Base-by-base conservation (phyloP, 2,329 filamentous ascomycete species). In the Botryotinia narcissicola region DNA sequence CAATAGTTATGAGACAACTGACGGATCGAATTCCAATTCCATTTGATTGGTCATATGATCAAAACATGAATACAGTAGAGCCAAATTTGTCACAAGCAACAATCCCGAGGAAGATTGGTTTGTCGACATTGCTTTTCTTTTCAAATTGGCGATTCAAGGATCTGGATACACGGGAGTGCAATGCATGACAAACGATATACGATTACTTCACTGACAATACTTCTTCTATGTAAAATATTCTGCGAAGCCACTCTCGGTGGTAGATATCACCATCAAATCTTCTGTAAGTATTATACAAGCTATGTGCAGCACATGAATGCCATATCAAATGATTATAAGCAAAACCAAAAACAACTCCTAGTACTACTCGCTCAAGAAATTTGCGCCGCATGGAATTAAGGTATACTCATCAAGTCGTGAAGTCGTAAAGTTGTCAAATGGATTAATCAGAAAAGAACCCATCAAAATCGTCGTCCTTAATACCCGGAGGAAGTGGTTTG, bases 1-100 rank as follows among this genome's bases (percentile, higher is more conserved):
- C 46, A 42, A 68, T 68, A 68, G 1, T 68, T 40, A 54, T 54
- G 46, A 68, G 64, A 68, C 64, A 68, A 67, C 32, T 10, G 22
- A 67, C 48, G 14, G 10, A 16, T 18, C 0, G 35, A 64, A 1
- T 32, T 3, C n/a, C 4, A 29, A 40, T 14, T 14, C 18, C 7
- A 10, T 51, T 29, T 54, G 22, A 14, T 67, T 67, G 32, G 16
- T 51, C 22, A 6, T 35, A 1, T 18, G 29, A 25, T 66, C 44
- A 37, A 48, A 25, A 67, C 5, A n/a, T 51, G 12, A 29, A 67
- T 18, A 54, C n/a, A 29, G n/a, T 29, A 67, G 12, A 25, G 44
- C 63, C n/a, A 51, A 66, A 10, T 8, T 35, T 51, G 20, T 35
- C 44, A 51, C 35, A 20, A n/a, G 63, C 18, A 46, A 40, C 29